Base-by-base conservation (phyloP, 2,329 filamentous ascomycete genomes). In the Xylaria sp. region DNA sequence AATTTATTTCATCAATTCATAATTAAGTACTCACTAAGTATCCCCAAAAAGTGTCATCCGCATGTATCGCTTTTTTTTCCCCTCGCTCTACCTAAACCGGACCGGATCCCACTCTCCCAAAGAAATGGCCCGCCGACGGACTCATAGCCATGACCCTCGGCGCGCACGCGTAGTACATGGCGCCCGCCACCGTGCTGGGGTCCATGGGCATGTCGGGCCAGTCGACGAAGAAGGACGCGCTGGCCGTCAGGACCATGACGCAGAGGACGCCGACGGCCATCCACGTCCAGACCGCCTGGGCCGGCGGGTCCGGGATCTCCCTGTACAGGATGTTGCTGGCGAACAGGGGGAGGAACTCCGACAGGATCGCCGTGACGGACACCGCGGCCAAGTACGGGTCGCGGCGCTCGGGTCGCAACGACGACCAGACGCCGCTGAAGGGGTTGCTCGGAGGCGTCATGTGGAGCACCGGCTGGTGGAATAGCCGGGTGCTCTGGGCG, bases 281-380 rank as follows among this genome's bases (percentile, higher is more conserved):
- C 22, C 72, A 72, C 0, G 75, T 70, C 56, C 75, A 80, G 5
- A 74, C 65, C 0, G 67, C 67, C 44, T 77, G 74, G 0, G 76
- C 71, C 16, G 63, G 62, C 29, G 69, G 65, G 0, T 72, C 72
- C 47, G 77, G 74, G 0, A 74, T 72, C 2, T 74, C 69, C 48
- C 72, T 76, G 63, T 77, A 79, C 0, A 78, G 75, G 1, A 81
- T 71, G 55, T 80, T 81, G 59, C 76, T 71, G 2, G 82, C 71
- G 1, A 78, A 68, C 18, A 81, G 68, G 1, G 78, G 79, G n/a
- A 82, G 72, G 44, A 80, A 74, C 44, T 82, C 78, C 19, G 78
- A 72, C 2, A 80, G 66, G 19, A 81, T 71, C 2, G 76, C 70
- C 43, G 76, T 74, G 4, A 74, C 57, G 0, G 76, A 72, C 8